phyloP scores from a whole-genome alignment of 768 basidiomycete genomes.

The Boletus barrowsii region DNA sequence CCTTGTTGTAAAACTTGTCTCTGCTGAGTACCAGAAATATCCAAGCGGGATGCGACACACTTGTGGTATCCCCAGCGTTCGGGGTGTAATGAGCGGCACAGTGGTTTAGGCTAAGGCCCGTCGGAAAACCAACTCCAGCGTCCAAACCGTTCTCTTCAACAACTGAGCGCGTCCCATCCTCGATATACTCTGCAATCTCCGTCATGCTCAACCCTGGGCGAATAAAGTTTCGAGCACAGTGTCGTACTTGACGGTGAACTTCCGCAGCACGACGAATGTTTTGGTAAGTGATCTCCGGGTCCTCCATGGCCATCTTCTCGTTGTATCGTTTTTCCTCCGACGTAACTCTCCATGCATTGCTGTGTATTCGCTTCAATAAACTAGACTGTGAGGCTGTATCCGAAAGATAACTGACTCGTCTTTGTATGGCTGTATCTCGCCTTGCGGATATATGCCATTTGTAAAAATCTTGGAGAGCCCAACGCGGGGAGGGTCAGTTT shows the following conservation, averaged over 20 bases:
- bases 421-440: constrained; percentile 87
- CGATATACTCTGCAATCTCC: constrained; percentile 90
- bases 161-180: constrained; percentile 84
- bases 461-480: constrained; percentile 88
- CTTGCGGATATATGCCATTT: constrained; percentile 84
- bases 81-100: constrained; percentile 97
- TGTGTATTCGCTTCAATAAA: constrained; percentile 30
- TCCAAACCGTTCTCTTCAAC: constrained; percentile 90
- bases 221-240: constrained; percentile 77
- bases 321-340: constrained; percentile 85
- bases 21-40: constrained; percentile 6
- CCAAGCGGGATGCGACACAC: constrained; percentile 41
- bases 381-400: background rate
- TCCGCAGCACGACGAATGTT: constrained; percentile 91
- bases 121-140: constrained; percentile 92
- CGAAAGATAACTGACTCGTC: constrained; percentile 65
- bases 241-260: constrained; percentile 90
- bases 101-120: constrained; percentile 89
- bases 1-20: constrained; percentile 68
- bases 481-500: constrained; percentile 89
- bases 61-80: constrained; percentile 84
- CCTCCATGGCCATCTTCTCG: constrained; percentile 75
- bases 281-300: constrained; percentile 83
- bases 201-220: constrained; percentile 93
- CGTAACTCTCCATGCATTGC: constrained; percentile 84